Evolutionary conservation across 257 asterid species (phyloP).

Genomic region (Ligustrum vulgare): DNA sequence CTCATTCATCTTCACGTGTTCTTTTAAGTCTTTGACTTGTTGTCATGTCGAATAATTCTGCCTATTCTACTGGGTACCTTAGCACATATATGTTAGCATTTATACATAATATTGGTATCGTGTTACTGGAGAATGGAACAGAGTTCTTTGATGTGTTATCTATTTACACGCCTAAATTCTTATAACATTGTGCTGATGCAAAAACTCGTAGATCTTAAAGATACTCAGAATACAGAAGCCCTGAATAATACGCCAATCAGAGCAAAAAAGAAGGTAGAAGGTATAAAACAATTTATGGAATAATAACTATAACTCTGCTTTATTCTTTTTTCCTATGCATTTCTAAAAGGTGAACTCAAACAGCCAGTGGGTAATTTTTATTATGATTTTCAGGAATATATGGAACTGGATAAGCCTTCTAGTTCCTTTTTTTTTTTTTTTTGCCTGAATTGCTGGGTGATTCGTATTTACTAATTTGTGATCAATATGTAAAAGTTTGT

Average conservation of each 20-base stretch:
- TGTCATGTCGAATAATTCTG: neutral
- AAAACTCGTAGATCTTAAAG: neutral
- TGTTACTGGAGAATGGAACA: neutral
- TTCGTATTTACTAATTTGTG: neutral
- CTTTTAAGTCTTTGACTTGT: neutral
- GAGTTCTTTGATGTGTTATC: neutral
- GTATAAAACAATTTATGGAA: neutral
- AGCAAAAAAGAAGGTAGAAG: neutral
- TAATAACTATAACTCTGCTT: neutral
- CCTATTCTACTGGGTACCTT: neutral
- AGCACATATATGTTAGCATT: neutral
- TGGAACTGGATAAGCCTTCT: neutral
- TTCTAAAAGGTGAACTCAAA: neutral
- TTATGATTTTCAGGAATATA: neutral
- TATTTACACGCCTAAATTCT: neutral
- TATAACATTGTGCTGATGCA: neutral
- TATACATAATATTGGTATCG: neutral
- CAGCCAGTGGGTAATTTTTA: neutral
- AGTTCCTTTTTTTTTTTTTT: neutral
- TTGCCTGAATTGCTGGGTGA: neutral
- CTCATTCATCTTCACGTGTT: slow-evolving; percentile 4
- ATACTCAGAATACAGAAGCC: neutral
- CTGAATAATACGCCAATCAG: neutral
- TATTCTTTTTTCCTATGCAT: neutral
- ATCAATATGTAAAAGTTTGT: neutral